A percentile compares a stretch with the other conserved stretches of the same genome.
These are phyloP conservation scores for Beauveria brongniartii DNA, from an alignment of 2,329 filamentous ascomycete genomes.

Conservation along the genomic window DNA sequence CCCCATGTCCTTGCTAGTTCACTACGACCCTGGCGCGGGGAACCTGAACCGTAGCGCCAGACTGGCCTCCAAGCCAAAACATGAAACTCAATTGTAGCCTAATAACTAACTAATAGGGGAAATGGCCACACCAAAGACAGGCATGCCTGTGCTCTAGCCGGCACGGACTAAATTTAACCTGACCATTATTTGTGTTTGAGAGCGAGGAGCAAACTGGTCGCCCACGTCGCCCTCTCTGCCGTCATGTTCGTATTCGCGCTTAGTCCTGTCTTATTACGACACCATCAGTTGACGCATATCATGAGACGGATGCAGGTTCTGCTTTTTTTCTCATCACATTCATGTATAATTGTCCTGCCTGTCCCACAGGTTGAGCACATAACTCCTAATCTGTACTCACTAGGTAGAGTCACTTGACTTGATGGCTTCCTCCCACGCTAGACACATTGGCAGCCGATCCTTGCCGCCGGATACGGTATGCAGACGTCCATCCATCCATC, in stretches of 20 bases:
- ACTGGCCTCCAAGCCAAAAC: not conserved
- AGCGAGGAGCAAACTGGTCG: not conserved
- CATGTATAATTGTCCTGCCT: no score
- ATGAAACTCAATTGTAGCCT: no score
- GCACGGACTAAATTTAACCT: not conserved
- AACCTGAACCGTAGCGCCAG: slow-evolving; percentile 8
- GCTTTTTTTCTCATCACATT: no score
- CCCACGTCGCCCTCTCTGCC: not conserved
- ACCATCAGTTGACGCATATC: not conserved
- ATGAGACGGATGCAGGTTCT: no score
- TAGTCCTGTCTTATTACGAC: not conserved
- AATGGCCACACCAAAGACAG: not conserved
- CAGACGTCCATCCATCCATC: not conserved
- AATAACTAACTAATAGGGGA: not conserved
- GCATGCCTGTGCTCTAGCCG: not conserved
- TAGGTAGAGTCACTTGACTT: no score
- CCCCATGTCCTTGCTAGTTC: not conserved
- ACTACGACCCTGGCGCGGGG: slow-evolving; percentile 2
- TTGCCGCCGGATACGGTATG: not conserved
- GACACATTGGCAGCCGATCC: not conserved
- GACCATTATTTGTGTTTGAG: not conserved
- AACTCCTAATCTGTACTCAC: no score
- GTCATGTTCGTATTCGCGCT: not conserved
- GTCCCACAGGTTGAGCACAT: no score
- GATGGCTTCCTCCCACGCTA: not conserved